phyloP scores from a whole-genome alignment of 768 basidiomycete genomes.

The Auriscalpium vulgare region DNA sequence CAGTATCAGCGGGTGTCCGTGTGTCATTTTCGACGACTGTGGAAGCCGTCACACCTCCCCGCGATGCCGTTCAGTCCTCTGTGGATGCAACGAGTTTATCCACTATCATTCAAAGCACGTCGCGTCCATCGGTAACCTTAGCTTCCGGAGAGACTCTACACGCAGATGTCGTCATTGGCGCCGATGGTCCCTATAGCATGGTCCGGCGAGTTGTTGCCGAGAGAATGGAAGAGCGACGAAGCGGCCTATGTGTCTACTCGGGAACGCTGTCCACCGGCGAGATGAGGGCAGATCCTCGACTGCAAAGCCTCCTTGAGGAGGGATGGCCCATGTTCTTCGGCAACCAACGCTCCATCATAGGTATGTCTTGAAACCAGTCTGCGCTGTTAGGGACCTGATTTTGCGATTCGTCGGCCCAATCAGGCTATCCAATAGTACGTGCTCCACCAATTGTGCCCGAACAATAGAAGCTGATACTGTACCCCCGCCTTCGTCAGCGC shows the following conservation, averaged over 20 bases:
- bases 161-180: slow-evolving; percentile 22
- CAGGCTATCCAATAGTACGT: slow-evolving; percentile 10
- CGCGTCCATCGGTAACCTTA: slow-evolving; percentile 13
- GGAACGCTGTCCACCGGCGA: slow-evolving; percentile 9
- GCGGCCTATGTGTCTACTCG: slow-evolving; percentile 18
- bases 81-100: too few species aligned
- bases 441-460: not conserved
- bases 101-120: not conserved
- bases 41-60: slow-evolving; percentile 7
- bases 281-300: slow-evolving; percentile 1
- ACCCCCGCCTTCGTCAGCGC: not conserved
- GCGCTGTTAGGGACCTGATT: not conserved
- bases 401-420: too few species aligned
- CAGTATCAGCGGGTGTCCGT: slow-evolving; percentile 10
- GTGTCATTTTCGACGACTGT: slow-evolving; percentile 7
- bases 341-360: not conserved
- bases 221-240: slow-evolving; percentile 10
- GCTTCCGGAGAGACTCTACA: slow-evolving; percentile 16
- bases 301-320: slow-evolving; percentile 10
- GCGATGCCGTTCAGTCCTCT: not conserved
- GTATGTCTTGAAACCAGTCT: not conserved
- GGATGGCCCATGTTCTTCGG: slow-evolving; percentile 7
- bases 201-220: slow-evolving; percentile 14
- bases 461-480: not conserved
- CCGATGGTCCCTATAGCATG: slow-evolving; percentile 19